Percentiles rank a stretch among this genome's conserved stretches.
phyloP scores from a whole-genome alignment of 345 rosid genomes.

The Citrus hindsii region DNA sequence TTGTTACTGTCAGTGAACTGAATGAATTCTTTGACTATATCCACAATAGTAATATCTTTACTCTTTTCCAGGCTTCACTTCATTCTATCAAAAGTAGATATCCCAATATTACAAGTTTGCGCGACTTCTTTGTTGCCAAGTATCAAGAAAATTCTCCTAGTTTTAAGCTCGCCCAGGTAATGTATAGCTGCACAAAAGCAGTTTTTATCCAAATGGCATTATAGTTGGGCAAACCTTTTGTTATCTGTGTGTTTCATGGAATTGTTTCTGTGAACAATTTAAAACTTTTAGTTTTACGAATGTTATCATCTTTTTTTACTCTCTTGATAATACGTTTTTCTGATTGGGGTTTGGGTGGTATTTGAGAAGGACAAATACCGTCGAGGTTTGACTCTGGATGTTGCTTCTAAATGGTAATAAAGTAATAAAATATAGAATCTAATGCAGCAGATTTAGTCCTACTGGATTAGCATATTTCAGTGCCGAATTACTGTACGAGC shows the following conservation, averaged over 20 bases:
- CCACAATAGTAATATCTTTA: conserved; percentile 8
- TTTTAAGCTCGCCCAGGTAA: conserved; percentile 98
- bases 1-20: conserved; percentile 5
- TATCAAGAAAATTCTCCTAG: conserved; percentile 78
- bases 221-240: background rate
- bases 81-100: conserved; percentile 97
- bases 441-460: background rate
- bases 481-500: background rate
- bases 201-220: background rate
- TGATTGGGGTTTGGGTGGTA: background rate
- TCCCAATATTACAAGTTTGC: conserved; percentile 77
- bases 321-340: background rate
- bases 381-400: background rate
- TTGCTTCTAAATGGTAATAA: background rate
- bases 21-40: conserved; percentile 7
- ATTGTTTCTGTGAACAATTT: background rate
- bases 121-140: conserved; percentile 89
- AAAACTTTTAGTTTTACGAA: background rate
- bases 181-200: conserved; percentile 1
- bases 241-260: background rate
- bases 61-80: conserved; percentile 77
- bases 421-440: background rate
- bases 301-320: background rate
- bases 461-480: background rate
- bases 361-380: background rate